These are phyloP conservation scores for Candida orba DNA, from an alignment of 805 yeast species.

Conservation along the genomic window DNA sequence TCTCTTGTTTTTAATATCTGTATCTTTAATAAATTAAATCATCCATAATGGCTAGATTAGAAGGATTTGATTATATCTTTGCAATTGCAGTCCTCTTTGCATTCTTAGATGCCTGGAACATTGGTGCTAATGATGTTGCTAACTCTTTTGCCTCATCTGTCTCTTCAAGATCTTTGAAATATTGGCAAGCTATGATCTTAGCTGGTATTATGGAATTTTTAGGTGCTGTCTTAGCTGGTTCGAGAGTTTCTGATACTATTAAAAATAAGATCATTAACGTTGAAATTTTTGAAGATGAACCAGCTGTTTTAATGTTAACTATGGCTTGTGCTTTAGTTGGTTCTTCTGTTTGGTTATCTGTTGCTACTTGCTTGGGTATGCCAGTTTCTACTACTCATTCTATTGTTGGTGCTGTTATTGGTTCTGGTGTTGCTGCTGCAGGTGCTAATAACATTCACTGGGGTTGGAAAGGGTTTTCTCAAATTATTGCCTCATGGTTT, in stretches of 20 bases:
- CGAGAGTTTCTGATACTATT: slow-evolving; percentile 68
- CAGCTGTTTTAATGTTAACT: slow-evolving; percentile 66
- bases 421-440: slow-evolving; percentile 66
- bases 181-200: slow-evolving; percentile 70
- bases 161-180: slow-evolving; percentile 59
- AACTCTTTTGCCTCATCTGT: slow-evolving; percentile 75
- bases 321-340: slow-evolving; percentile 75
- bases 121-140: slow-evolving; percentile 79
- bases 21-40: too few species aligned
- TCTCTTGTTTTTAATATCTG: too few species aligned
- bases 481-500: slow-evolving; percentile 74
- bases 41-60: slow-evolving; percentile 9
- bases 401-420: slow-evolving; percentile 69
- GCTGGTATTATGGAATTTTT: slow-evolving; percentile 67
- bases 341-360: slow-evolving; percentile 59
- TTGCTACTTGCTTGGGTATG: slow-evolving; percentile 62
- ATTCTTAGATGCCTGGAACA: slow-evolving; percentile 71
- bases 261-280: slow-evolving; percentile 56
- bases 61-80: slow-evolving; percentile 57
- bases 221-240: slow-evolving; percentile 70
- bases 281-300: slow-evolving; percentile 40
- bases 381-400: slow-evolving; percentile 83
- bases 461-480: slow-evolving; percentile 73
- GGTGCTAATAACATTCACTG: slow-evolving; percentile 55
- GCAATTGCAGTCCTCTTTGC: slow-evolving; percentile 67